Evolutionary conservation across 345 rosid species (phyloP).

Genomic region (Firmiana major): DNA sequence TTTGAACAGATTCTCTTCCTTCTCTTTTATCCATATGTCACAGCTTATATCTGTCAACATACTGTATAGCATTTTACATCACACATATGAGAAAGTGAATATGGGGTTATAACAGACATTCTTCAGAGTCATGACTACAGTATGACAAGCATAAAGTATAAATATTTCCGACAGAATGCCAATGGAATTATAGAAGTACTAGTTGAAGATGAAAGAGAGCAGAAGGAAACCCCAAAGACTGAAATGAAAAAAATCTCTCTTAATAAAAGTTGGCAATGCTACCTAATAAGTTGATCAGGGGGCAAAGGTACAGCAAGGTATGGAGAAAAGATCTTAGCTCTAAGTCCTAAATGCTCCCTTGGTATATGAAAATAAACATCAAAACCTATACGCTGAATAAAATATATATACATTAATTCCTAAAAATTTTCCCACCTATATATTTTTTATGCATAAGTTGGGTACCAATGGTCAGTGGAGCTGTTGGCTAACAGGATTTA

Average conservation of each 20-base stretch:
- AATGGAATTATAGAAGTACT: neutral
- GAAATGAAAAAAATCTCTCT: neutral
- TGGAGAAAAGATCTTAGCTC: neutral
- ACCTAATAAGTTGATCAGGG: neutral
- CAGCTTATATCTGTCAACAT: no score
- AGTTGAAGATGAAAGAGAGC: neutral
- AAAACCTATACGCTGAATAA: neutral
- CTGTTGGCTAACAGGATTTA: conserved; percentile 3
- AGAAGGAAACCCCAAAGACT: neutral
- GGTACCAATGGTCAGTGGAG: neutral
- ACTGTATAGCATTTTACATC: no score
- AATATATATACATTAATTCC: neutral
- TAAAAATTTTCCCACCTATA: neutral
- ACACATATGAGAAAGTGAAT: no score
- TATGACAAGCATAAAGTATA: neutral
- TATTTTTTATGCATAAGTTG: neutral
- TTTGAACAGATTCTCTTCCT: no score
- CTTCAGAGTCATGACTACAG: neutral
- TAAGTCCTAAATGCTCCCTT: neutral
- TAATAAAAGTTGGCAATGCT: neutral
- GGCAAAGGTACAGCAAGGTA: neutral
- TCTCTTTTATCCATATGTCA: no score
- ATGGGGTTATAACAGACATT: neutral
- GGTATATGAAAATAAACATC: neutral
- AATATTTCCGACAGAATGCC: neutral